These are phyloP conservation scores for Metschnikowia sp. DNA, from an alignment of 805 yeast genomes.

Conservation along the genomic window DNA sequence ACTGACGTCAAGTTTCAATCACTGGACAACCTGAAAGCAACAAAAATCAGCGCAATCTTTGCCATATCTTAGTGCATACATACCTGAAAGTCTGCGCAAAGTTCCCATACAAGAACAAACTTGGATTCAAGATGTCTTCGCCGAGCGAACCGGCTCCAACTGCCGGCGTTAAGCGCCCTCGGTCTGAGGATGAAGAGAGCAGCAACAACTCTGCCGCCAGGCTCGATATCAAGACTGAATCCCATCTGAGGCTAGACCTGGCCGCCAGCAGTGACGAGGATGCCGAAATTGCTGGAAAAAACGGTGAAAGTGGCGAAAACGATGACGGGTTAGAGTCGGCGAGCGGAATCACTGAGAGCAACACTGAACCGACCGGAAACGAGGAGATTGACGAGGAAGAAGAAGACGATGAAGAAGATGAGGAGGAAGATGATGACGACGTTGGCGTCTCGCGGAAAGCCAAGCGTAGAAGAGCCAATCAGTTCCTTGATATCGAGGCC, in stretches of 20 bases:
- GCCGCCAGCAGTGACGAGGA: conserved; percentile 12
- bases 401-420: conserved; percentile 50
- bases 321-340: too few relatives aligned
- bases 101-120: neutral
- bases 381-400: conserved; percentile 45
- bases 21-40: neutral
- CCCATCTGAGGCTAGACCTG: too few relatives aligned
- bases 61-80: neutral
- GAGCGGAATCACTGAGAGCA: too few relatives aligned
- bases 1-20: too few relatives aligned
- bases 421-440: conserved; percentile 49
- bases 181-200: conserved; percentile 8
- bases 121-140: conserved; percentile 2
- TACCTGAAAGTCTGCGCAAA: neutral
- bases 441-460: conserved; percentile 45
- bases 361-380: conserved; percentile 2
- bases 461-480: conserved; percentile 59
- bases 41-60: neutral
- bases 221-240: neutral
- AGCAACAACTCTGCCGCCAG: conserved; percentile 1
- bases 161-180: conserved; percentile 12
- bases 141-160: neutral
- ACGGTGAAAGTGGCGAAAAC: too few relatives aligned
- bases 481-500: conserved; percentile 96
- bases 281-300: conserved; percentile 9